Base-by-base conservation (phyloP, 495 filamentous ascomycete genomes). In the Penicillium argentinense region DNA sequence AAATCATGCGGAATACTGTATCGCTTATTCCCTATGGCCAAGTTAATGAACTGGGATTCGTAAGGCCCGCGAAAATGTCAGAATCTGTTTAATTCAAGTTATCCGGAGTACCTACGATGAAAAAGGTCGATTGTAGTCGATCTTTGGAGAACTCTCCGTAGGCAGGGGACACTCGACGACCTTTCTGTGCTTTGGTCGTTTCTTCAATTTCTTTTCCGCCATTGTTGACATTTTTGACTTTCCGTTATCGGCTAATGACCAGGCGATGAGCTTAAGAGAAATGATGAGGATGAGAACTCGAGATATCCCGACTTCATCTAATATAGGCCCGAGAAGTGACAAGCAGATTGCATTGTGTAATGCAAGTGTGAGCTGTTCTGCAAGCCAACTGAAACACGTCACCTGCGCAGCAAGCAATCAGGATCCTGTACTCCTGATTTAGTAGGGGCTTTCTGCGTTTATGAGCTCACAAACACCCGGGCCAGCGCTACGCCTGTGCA, bases 361-460 rank as follows among this genome's bases (percentile, higher is more conserved):
- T 40, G 37, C 37, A 40, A 25, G 37, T 24, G 26, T 40, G 37
- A 24, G 37, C 26, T 40, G 37, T 40, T 40, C 37, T 24, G 18
- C 37, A 40, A 19, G 1, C 16, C 16, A 37, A 18, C 5, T 5
- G 1, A 1, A 18, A 37, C 33, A 37, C 33, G 33, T 37, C 33
- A 37, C 30, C 2, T 33, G n/a, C n/a, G n/a, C n/a, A n/a, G n/a
- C n/a, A n/a, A n/a, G n/a, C n/a, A n/a, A n/a, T n/a, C n/a, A n/a
- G n/a, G n/a, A n/a, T n/a, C n/a, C n/a, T n/a, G n/a, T n/a, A n/a
- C n/a, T n/a, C n/a, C n/a, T n/a, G n/a, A n/a, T n/a, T n/a, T n/a
- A n/a, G n/a, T n/a, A n/a, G n/a, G n/a, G n/a, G n/a, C n/a, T n/a
- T n/a, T n/a, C n/a, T n/a, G n/a, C n/a, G n/a, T n/a, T n/a, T n/a